These are phyloP conservation scores for Phytophthora rubi DNA, from an alignment of 352 stramenopile genomes.

Conservation along the genomic window DNA sequence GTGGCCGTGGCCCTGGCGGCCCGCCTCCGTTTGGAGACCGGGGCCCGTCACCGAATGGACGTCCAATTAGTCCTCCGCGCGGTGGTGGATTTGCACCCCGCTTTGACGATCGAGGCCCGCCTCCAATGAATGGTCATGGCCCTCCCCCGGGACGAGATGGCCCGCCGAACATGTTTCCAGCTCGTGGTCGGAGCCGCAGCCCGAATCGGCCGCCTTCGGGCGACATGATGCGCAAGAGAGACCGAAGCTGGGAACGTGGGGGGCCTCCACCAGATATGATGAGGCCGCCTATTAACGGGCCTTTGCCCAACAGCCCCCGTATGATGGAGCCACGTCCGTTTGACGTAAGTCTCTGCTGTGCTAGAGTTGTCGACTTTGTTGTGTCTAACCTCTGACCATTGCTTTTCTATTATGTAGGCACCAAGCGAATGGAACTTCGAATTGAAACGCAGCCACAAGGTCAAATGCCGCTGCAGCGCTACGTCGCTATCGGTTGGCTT, in stretches of 20 bases:
- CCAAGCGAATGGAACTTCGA: conserved; percentile 49
- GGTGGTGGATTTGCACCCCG: conserved; percentile 34
- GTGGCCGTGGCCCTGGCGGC: conserved; percentile 18
- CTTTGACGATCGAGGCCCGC: conserved; percentile 45
- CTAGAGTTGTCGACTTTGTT: conserved; percentile 3
- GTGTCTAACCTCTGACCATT: conserved; percentile 2
- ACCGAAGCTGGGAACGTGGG: conserved; percentile 50
- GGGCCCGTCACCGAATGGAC: conserved; percentile 20
- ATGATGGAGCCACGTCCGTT: conserved; percentile 39
- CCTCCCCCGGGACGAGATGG: conserved; percentile 16
- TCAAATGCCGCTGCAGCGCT: conserved; percentile 45
- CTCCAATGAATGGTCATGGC: conserved; percentile 28
- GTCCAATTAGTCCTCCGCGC: conserved; percentile 35
- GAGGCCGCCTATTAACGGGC: conserved; percentile 28
- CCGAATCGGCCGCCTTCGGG: conserved; percentile 35
- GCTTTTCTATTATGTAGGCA: conserved; percentile 25
- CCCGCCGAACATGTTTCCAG: conserved; percentile 38
- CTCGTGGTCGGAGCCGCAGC: conserved; percentile 51
- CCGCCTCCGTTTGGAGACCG: conserved; percentile 31
- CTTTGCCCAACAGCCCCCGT: conserved; percentile 36
- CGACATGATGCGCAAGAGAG: conserved; percentile 47
- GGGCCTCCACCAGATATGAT: conserved; percentile 32
- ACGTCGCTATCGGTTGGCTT: conserved; percentile 36
- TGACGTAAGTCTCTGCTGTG: conserved; percentile 28
- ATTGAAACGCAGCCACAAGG: conserved; percentile 41